A percentile compares a stretch with the other conserved stretches of the same genome.
These are phyloP conservation scores for Neurospora sp. DNA, from an alignment of 495 filamentous ascomycete genomes.

Conservation along the genomic window DNA sequence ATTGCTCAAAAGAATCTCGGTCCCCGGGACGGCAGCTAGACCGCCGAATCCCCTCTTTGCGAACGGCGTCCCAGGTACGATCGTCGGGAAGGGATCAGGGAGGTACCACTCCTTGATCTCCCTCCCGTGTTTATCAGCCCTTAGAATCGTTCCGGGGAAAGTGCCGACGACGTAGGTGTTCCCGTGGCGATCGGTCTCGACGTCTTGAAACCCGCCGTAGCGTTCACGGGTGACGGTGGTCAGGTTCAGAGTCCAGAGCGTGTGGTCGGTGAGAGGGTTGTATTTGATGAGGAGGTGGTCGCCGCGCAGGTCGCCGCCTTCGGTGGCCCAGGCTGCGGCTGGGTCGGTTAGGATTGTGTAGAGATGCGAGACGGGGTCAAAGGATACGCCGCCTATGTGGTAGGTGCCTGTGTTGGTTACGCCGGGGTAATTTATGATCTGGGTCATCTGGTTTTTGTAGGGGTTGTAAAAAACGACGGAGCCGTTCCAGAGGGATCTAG, in stretches of 20 bases:
- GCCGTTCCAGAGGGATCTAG: constrained; percentile 13
- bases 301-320: constrained; percentile 17
- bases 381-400: constrained; percentile 27
- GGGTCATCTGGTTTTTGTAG: constrained; percentile 3
- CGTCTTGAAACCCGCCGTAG: constrained; percentile 26
- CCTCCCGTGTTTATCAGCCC: constrained; percentile 14
- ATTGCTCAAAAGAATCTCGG: no score
- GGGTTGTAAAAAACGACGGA: constrained; percentile 23
- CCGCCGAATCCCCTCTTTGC: constrained; percentile 7
- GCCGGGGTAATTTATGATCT: no score
- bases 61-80: constrained; percentile 13
- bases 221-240: constrained; percentile 10
- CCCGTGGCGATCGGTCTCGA: constrained; percentile 19
- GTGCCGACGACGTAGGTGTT: constrained; percentile 28
- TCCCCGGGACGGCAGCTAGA: constrained; percentile 12
- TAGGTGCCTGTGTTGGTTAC: background rate
- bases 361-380: constrained; percentile 19
- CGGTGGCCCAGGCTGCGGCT: constrained; percentile 15
- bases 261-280: constrained; percentile 1
- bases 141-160: constrained; percentile 20
- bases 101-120: constrained; percentile 20
- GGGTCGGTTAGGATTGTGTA: constrained; percentile 24
- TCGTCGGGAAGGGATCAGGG: constrained; percentile 5
- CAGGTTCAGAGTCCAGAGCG: constrained; percentile 21
- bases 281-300: constrained; percentile 21